Base-by-base conservation (phyloP, 2,329 filamentous ascomycete species). In the Xylariaceae sp. region DNA sequence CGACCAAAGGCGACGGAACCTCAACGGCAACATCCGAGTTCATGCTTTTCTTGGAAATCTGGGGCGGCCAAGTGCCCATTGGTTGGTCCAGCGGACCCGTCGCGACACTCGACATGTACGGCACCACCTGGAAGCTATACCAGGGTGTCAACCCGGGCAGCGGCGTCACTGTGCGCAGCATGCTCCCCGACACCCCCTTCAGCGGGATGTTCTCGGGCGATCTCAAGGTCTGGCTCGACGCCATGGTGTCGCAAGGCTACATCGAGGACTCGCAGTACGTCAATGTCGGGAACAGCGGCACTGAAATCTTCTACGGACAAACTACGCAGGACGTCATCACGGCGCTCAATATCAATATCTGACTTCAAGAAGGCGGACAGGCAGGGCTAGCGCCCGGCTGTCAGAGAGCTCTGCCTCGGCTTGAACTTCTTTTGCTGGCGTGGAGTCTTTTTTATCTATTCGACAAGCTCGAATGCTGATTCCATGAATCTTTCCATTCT, bases 11-110 rank as follows among this genome's bases (percentile, higher is more conserved):
- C 7, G 54, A 57, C 44, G 14, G 20, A 4, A 32, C 37, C 3
- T 54, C 50, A 2, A 51, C 49, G 1, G 45, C 48, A 3, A 45
- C 49, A 4, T 50, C 49, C 8, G 55, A 58, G 44, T 55, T 58
- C 45, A 58, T 58, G 55, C 53, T 58, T 0, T 58, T 50, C 49
- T 35, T 58, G 32, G 14, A 47, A n/a, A 54, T 48, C 45, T 54
- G 51, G 55, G 55, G 53, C 17, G 43, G 48, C 17, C 55, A 58
- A 37, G 45, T 55, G 4, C 55, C 55, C 10, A 54, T 58, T 43
- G 55, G 54, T 2, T 57, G 49, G 35, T 40, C 45, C 6, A 33
- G 36, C 2, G 54, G 54, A 5, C 52, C 53, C 22, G 53, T 57
- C 17, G 53, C 53, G 2, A 55, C 49, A 2, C 22, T 57, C 22